Base-by-base conservation (phyloP, 2,329 filamentous ascomycete genomes). In the Arthroderma uncinatum region DNA sequence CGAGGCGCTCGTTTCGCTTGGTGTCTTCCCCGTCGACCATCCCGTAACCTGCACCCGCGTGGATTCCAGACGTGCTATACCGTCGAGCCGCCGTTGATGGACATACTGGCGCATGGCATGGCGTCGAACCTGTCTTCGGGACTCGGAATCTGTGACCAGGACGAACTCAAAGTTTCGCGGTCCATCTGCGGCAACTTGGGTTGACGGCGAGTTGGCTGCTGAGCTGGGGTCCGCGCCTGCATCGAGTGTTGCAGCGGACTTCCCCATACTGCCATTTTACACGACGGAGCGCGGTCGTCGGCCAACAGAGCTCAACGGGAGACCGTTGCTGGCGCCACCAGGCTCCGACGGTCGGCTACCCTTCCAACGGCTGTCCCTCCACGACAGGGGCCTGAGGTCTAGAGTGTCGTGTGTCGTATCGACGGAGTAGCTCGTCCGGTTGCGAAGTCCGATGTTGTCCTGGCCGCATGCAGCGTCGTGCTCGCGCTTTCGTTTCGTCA, bases 101-200 rank as follows among this genome's bases (percentile, higher is more conserved):
- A 69, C 67, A 59, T 69, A 68, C 58, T 68, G 66, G 40, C 66
- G 66, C 67, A 69, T 69, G n/a, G 66, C 67, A 69, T 69, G 66
- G 30, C 67, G 67, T 21, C 67, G 67, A 37, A 69, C 67, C 59
- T 69, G 67, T 16, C 64, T 67, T 39, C 66, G 62, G 23, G 67
- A 69, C 58, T 65, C 66, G 16, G 63, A 62, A 60, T 69, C 66
- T 21, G 66, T 69, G 30, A 69, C 67, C 52, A 69, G 60, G 25
- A 69, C 67, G 59, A 69, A 68, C 54, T 69, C 67, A 57, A 68
- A 69, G 54, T 61, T 65, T 57, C 63, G 64, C 30, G 63, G 59
- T 42, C 63, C 62, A 56, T 53, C 58, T 58, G 47, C 14, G 40
- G 40, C 40, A 47, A 21, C 40, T 47, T 39, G 40, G 33, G 23